These are phyloP conservation scores for Bimuria novae-zelandiae DNA, from an alignment of 2,329 filamentous ascomycete species.

Conservation along the genomic window DNA sequence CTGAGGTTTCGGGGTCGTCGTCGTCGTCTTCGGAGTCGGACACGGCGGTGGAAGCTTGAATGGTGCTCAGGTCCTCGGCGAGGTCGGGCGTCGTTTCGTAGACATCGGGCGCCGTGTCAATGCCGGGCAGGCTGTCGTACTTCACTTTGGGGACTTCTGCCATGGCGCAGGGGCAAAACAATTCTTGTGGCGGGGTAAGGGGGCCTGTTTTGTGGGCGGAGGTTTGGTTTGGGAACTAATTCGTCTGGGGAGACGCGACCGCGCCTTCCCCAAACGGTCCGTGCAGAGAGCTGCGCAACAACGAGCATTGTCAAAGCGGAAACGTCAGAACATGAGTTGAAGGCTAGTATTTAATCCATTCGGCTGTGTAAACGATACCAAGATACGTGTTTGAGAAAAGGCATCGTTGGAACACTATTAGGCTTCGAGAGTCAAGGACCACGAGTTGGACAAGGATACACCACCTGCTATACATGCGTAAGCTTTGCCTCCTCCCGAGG, in stretches of 20 bases:
- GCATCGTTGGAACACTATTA: no score
- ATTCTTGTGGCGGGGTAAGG: not conserved
- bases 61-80: constrained; percentile 85
- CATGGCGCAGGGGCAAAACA: constrained; percentile 23
- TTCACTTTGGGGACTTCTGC: constrained; percentile 40
- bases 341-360: no score
- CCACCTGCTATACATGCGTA: not conserved
- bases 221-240: not conserved
- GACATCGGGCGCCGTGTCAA: constrained; percentile 86
- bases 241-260: not conserved
- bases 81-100: constrained; percentile 97
- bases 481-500: not conserved
- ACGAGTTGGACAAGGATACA: no score
- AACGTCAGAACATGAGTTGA: no score
- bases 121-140: constrained; percentile 56
- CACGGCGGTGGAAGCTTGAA: constrained; percentile 57
- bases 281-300: not conserved
- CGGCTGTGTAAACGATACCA: no score
- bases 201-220: not conserved
- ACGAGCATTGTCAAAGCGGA: not conserved
- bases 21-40: constrained; percentile 48
- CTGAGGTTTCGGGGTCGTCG: constrained; percentile 33
- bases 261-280: not conserved
- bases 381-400: no score
- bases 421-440: no score